Evolutionary conservation across 441 rosid species (phyloP).

Genomic region (Jatropha podagrica): DNA sequence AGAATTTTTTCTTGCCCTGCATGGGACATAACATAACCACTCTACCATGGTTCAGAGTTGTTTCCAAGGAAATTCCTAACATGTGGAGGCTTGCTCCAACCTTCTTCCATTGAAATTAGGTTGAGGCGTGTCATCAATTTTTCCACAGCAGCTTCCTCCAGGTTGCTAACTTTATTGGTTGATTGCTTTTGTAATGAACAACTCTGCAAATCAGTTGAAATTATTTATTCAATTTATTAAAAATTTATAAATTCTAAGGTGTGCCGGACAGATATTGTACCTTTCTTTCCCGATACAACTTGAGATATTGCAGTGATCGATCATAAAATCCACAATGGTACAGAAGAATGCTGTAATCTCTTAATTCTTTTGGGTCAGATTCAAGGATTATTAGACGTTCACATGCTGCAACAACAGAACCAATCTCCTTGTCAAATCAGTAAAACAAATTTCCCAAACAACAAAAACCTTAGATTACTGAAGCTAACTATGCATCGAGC

Average conservation of each 20-base stretch:
- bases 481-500: not conserved
- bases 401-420: slow-evolving; percentile 42
- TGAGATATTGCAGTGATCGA: slow-evolving; percentile 47
- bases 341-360: slow-evolving; percentile 68
- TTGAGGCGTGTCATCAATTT: slow-evolving; percentile 53
- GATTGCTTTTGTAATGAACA: slow-evolving; percentile 19
- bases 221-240: slow-evolving; percentile 4
- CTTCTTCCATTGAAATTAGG: slow-evolving; percentile 58
- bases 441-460: not conserved
- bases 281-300: slow-evolving; percentile 41
- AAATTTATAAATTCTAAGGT: not conserved
- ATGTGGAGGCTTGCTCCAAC: slow-evolving; percentile 50
- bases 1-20: not conserved
- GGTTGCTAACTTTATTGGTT: slow-evolving; percentile 27
- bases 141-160: slow-evolving; percentile 56
- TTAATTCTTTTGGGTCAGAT: slow-evolving; percentile 49
- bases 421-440: not conserved
- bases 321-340: slow-evolving; percentile 64
- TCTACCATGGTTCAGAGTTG: slow-evolving; percentile 64
- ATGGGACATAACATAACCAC: not conserved
- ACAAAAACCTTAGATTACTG: not conserved
- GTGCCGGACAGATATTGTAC: slow-evolving; percentile 23
- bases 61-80: slow-evolving; percentile 52
- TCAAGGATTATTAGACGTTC: slow-evolving; percentile 61
- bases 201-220: slow-evolving; percentile 26